Base-by-base conservation (phyloP, 352 stramenopile genomes). In the Blastocystis sp. region DNA sequence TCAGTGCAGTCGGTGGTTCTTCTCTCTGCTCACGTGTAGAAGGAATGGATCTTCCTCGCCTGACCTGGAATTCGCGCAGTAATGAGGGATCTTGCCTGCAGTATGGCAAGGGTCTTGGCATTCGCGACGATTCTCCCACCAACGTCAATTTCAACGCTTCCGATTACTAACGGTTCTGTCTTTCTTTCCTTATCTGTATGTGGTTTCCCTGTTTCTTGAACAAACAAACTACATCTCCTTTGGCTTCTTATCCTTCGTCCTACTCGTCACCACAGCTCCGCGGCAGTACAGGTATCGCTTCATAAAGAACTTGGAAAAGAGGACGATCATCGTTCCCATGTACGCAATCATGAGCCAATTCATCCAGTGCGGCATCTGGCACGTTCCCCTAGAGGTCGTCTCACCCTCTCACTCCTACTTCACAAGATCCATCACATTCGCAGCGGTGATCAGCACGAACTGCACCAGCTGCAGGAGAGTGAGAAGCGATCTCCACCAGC, bases 301-400 rank as follows among this genome's bases (percentile, higher is more conserved):
- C n/a, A 87, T 41, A 40, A 71, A 87, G 77, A 87, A 87, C n/a
- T 69, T 53, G 2, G 62, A 74, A 56, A 87, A 87, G 21, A 87
- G 77, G n/a, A 87, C n/a, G 38, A 87, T 74, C 77, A 87, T 87
- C 7, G 77, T 87, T 1, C 17, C 65, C 77, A 87, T 87, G 45
- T 87, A 87, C 28, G 34, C 77, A 78, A 87, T 87, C 53, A 87
- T 28, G 2, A 74, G 28, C 62, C 62, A 77, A 60, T 77, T 77
- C 62, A 87, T 38, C 53, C 52, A 87, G 48, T 65, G 40, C 14
- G 59, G 77, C 41, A 62, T 69, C 52, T 74, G 65, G 59, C 77
- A 87, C 23, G 2, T 56, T 34, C 77, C 65, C 23, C 65, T 77
- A 87, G 21, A 78, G 17, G 17, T 87, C 45, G 62, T n/a, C 11